Base-by-base conservation (phyloP, 768 basidiomycete species). In the Gelatoporia subvermispora region DNA sequence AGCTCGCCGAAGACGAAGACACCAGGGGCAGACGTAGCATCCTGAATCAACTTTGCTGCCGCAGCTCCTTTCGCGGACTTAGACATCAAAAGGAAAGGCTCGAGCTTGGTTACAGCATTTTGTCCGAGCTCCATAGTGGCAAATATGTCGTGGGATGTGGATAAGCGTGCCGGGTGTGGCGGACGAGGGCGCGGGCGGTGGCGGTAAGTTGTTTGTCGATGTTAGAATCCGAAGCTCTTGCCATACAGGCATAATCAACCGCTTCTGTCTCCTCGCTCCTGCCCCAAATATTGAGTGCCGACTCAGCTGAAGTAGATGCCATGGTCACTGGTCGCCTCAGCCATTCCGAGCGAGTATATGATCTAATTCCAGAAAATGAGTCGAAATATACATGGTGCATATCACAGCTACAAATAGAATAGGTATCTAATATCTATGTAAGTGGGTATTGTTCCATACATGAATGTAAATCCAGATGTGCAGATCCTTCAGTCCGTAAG, bases 1-100 rank as follows among this genome's bases (percentile, higher is more conserved):
- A 99, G 69, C 65, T 98, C 94, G 0, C 84, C 81, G 61, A 96
- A 99, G 49, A 93, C 88, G 64, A 89, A 95, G 40, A 96, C 88
- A 9, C 93, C 94, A 15, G 85, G 84, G 0, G 94, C 90, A 38
- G 88, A 78, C 21, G 87, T 93, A 47, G 85, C 94, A 61, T 96
- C 87, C 59, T 82, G 77, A 24, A 94, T 70, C 47, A 94, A 79
- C 62, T 94, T 93, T 5, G 91, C 93, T 0, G 93, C 93, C 0
- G 88, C 91, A 0, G 92, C 92, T 1, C 95, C 95, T 61, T 91
- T 94, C 9, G 88, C 80, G 0, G 89, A 88, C 64, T 94, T 93
- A 3, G 86, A 91, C 70, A 97, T 91, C 51, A 97, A 78, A 37
- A 96, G 65, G 67, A 88, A 96, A 0, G 93, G 92, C 68, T 97